These are phyloP conservation scores for Salicornia ramosissima DNA, from an alignment of 148 eudicot genomes.

Conservation along the genomic window DNA sequence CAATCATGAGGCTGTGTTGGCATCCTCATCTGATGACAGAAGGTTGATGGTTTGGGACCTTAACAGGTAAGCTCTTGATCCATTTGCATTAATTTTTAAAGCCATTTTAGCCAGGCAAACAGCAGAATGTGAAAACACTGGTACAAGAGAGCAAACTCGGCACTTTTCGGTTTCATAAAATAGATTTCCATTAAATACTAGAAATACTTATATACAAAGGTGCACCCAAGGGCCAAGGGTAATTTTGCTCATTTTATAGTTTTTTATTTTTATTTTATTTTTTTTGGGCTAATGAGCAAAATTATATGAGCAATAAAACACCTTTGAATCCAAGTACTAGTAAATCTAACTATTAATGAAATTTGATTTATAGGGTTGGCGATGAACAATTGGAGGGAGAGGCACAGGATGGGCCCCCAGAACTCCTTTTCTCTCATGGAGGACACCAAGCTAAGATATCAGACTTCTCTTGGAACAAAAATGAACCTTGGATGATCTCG, in stretches of 20 bases:
- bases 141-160: not conserved
- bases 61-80: constrained; percentile 50
- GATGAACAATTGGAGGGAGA: constrained; percentile 97
- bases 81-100: not conserved
- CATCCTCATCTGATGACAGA: constrained; percentile 89
- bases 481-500: constrained; percentile 78
- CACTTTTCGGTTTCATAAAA: no score
- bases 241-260: no score
- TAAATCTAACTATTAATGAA: not conserved
- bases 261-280: no score
- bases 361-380: constrained; percentile 57
- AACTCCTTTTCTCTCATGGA: constrained; percentile 92
- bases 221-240: no score
- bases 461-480: constrained; percentile 98
- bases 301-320: no score
- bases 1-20: constrained; percentile 83
- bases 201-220: no score
- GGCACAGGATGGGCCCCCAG: constrained; percentile 94
- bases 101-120: no score
- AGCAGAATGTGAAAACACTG: not conserved
- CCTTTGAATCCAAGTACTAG: no score
- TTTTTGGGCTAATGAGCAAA: no score
- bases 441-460: constrained; percentile 95
- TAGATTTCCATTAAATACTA: not conserved
- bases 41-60: constrained; percentile 99